Conservation (phyloP, 805 yeast genomes). For the Candida ipomoeae region DNA sequence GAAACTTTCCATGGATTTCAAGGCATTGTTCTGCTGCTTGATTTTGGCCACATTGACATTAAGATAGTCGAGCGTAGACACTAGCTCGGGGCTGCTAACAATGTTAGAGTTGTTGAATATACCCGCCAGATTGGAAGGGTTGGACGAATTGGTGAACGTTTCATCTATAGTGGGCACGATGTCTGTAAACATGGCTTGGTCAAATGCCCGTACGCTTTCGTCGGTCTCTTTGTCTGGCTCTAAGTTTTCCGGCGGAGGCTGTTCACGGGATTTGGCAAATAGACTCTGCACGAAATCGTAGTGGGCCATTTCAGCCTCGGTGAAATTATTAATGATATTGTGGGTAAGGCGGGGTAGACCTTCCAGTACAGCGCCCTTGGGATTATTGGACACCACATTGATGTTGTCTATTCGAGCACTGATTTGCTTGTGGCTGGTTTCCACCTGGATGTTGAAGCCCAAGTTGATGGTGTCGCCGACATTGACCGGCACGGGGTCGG, state of each 20-base stretch:
- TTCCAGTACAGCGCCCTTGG: constrained; percentile 12
- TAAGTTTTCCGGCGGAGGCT: constrained; percentile 3
- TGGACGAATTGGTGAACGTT: constrained; percentile 30
- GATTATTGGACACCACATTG: constrained; percentile 44
- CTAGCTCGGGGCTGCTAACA: constrained; percentile 52
- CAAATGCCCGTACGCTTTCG: constrained; percentile 33
- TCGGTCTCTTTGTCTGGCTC: constrained; percentile 1
- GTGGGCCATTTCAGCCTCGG: constrained; percentile 31
- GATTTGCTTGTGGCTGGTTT: constrained; percentile 75
- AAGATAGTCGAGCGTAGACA: constrained; percentile 51
- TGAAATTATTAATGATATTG: constrained; percentile 15
- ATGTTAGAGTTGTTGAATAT: constrained; percentile 57
- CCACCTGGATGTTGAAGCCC: constrained; percentile 81
- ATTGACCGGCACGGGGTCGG: constrained; percentile 58
- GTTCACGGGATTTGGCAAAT: constrained; percentile 13
- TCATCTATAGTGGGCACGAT: constrained; percentile 49
- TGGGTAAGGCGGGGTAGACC: constrained; percentile 14
- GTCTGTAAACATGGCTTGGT: constrained; percentile 61
- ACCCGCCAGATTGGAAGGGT: constrained; percentile 46
- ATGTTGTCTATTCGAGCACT: constrained; percentile 78
- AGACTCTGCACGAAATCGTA: constrained; percentile 34
- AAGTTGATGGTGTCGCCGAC: constrained; percentile 87
- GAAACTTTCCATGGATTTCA: constrained; percentile 53
- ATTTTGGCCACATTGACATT: constrained; percentile 54
- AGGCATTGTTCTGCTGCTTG: constrained; percentile 53